Conservation (phyloP, 1,284 basidiomycete genomes). For the Cryptococcus floricola region DNA sequence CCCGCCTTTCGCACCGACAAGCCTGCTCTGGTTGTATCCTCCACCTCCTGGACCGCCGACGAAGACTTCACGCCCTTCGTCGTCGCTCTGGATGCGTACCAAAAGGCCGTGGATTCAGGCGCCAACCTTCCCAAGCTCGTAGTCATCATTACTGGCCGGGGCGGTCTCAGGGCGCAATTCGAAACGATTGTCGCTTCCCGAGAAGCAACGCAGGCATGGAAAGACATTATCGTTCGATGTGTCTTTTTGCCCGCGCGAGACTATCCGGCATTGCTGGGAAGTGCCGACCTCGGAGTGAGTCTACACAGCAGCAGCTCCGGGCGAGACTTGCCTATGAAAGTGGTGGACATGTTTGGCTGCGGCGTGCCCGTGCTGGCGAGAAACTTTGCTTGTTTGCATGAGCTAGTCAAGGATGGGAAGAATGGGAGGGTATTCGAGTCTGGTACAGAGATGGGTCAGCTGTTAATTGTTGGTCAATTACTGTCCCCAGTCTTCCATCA, state of each 20-base stretch:
- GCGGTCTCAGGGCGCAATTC: slow-evolving; percentile 69
- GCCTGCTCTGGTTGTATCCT: slow-evolving; percentile 82
- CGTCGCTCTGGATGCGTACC: slow-evolving; percentile 62
- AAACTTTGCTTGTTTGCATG: slow-evolving; percentile 76
- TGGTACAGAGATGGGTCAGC: slow-evolving; percentile 64
- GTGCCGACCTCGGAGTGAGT: slow-evolving; percentile 86
- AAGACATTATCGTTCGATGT: slow-evolving; percentile 75
- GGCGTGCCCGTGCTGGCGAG: slow-evolving; percentile 88
- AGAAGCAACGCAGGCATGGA: slow-evolving; percentile 60
- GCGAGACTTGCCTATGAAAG: slow-evolving; percentile 96
- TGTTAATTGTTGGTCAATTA: slow-evolving; percentile 61
- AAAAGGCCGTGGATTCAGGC: slow-evolving; percentile 20
- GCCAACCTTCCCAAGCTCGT: slow-evolving; percentile 65
- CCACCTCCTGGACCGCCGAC: slow-evolving; percentile 96
- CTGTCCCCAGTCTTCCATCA: not conserved
- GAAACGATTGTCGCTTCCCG: slow-evolving; percentile 62
- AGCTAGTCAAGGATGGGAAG: slow-evolving; percentile 75
- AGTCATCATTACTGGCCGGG: slow-evolving; percentile 88
- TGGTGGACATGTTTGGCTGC: slow-evolving; percentile 99
- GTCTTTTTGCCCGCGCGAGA: slow-evolving; percentile 83
- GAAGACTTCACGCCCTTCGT: slow-evolving; percentile 89
- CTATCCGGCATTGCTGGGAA: slow-evolving; percentile 80
- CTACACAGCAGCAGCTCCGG: slow-evolving; percentile 87
- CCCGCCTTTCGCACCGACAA: slow-evolving; percentile 60
- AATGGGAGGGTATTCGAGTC: slow-evolving; percentile 79